Conservation (phyloP, 2,329 filamentous ascomycete genomes). For the Colletotrichum scovillei region DNA sequence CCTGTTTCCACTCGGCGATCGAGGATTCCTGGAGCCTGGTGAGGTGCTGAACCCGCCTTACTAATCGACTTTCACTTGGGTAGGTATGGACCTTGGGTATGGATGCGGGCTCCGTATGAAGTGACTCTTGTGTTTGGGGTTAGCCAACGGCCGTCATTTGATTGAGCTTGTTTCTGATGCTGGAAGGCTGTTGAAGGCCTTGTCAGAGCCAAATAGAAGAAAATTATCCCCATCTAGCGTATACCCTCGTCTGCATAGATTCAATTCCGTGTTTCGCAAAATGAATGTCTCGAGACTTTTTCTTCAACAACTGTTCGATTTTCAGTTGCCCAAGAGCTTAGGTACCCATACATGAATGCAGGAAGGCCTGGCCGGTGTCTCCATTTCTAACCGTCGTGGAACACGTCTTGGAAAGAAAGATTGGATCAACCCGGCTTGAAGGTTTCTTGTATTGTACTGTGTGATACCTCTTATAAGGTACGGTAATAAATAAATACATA, state of each 20-base stretch:
- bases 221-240: not conserved
- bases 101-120: too few species aligned
- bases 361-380: not conserved
- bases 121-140: not conserved
- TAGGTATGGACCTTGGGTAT: not conserved
- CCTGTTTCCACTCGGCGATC: constrained; percentile 21
- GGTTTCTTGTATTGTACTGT: not conserved
- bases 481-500: too few species aligned
- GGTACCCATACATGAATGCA: constrained; percentile 2
- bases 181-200: not conserved
- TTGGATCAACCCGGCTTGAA: not conserved
- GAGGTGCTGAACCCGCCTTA: not conserved
- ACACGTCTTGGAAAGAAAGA: not conserved
- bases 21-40: constrained; percentile 7
- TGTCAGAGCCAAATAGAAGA: not conserved
- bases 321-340: not conserved
- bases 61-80: not conserved
- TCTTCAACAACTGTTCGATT: not conserved
- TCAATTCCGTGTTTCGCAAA: not conserved
- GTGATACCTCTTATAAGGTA: too few species aligned
- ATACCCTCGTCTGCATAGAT: not conserved
- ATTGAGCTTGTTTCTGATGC: not conserved
- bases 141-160: too few species aligned
- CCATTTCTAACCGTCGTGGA: not conserved
- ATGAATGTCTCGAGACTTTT: not conserved